These are phyloP conservation scores for Ormosia emarginata DNA, from an alignment of 306 rosid genomes.

Conservation along the genomic window DNA sequence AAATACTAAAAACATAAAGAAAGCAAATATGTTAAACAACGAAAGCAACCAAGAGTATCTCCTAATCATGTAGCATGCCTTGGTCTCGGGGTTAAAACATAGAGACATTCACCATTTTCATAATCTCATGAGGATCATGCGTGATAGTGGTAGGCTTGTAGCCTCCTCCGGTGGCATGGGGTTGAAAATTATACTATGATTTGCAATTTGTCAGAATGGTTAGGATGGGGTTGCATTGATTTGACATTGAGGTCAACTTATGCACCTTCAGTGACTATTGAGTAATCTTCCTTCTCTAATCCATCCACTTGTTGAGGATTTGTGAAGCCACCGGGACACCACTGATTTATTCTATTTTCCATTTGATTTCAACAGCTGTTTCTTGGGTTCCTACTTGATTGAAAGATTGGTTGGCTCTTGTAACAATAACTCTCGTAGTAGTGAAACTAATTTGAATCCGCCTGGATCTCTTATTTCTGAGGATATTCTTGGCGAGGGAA, in stretches of 20 bases:
- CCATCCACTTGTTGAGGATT: constrained; percentile 44
- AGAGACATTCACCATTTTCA: too few species aligned
- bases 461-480: neutral
- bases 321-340: constrained; percentile 42
- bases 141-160: neutral
- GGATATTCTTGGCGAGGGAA: neutral
- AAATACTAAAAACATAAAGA: neutral
- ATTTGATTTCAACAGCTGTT: constrained; percentile 40
- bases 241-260: neutral
- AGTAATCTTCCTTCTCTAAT: constrained; percentile 57
- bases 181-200: too few species aligned
- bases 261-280: constrained; percentile 45
- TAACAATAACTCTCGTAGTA: constrained; percentile 8
- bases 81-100: neutral
- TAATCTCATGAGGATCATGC: neutral
- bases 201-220: neutral
- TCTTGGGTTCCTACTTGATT: constrained; percentile 41
- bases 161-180: neutral
- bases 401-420: constrained; percentile 22
- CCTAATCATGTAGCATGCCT: neutral
- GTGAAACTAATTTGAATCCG: neutral
- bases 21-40: neutral
- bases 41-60: neutral
- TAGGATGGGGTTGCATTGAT: neutral
- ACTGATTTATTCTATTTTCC: constrained; percentile 43